These are phyloP conservation scores for Bolboschoenoplectus hybrid DNA, from an alignment of 202 grass and related monocot species.

Conservation along the genomic window DNA sequence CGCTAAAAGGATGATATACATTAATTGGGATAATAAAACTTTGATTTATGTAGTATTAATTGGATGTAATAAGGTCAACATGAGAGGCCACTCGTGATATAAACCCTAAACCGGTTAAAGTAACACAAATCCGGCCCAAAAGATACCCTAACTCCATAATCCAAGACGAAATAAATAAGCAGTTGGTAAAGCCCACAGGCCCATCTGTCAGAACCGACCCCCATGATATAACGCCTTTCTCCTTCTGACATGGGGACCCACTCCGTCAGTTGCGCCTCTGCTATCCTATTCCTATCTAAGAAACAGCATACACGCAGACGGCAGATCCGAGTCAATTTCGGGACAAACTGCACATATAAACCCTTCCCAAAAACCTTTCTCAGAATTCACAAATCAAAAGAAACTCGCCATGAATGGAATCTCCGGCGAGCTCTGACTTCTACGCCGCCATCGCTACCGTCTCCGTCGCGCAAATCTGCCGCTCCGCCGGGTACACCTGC, in stretches of 20 bases:
- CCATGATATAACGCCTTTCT: neutral
- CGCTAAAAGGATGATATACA: too few relatives aligned
- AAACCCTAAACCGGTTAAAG: too few relatives aligned
- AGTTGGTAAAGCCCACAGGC: neutral
- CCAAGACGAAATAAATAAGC: neutral
- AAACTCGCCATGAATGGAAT: conserved; percentile 50
- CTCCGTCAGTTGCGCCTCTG: neutral
- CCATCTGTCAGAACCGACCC: neutral
- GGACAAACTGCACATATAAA: neutral
- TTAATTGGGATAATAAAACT: too few relatives aligned
- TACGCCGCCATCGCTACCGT: conserved; percentile 37
- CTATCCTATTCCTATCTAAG: neutral
- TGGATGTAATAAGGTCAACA: too few relatives aligned
- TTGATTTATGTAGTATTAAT: too few relatives aligned
- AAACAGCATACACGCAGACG: neutral
- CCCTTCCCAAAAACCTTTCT: neutral
- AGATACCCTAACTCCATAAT: too few relatives aligned
- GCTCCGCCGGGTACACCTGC: conserved; percentile 46
- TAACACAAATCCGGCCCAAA: too few relatives aligned
- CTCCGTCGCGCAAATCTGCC: conserved; percentile 56
- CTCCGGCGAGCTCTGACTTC: conserved; percentile 39
- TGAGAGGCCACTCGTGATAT: too few relatives aligned
- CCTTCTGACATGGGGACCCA: neutral
- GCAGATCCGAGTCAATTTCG: neutral
- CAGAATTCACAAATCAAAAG: neutral